A percentile compares a stretch with the other conserved stretches of the same genome.
Conservation (phyloP, 768 basidiomycete genomes). For the Pilatotrama ljubarskyi region DNA sequence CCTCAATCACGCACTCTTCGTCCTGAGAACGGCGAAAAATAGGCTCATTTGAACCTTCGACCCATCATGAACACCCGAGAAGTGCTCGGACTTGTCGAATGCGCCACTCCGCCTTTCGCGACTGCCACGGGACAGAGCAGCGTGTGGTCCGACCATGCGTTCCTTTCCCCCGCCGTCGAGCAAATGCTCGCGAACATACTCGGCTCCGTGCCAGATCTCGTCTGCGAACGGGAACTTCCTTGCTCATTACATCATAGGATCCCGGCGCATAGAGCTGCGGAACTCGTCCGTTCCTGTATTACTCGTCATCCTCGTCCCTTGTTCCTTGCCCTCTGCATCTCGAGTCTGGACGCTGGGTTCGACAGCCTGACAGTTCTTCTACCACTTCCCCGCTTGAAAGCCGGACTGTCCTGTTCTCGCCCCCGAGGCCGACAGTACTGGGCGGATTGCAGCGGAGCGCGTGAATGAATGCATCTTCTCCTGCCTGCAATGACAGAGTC, state of each 20-base stretch:
- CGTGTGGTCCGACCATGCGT: neutral
- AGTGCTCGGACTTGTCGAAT: neutral
- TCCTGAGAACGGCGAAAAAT: neutral
- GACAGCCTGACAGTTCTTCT: neutral
- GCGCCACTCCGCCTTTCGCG: neutral
- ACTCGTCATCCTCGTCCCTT: neutral
- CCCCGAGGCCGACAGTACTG: no score
- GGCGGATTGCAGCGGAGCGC: no score
- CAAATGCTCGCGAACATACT: neutral
- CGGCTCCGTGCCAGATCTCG: neutral
- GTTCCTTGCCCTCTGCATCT: neutral
- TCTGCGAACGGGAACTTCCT: neutral
- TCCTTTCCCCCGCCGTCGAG: neutral
- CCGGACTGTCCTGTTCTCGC: neutral
- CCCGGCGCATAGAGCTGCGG: no score
- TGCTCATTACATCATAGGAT: neutral
- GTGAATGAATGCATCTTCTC: no score
- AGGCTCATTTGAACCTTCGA: conserved; percentile 1
- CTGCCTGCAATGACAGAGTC: no score
- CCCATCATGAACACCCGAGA: neutral
- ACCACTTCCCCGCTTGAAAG: neutral
- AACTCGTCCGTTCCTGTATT: neutral
- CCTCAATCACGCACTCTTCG: neutral
- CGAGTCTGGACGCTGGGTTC: neutral
- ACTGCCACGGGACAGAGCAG: neutral